Base-by-base conservation (phyloP, 176 grass and related monocot genomes). In the Zoysia pacifica region DNA sequence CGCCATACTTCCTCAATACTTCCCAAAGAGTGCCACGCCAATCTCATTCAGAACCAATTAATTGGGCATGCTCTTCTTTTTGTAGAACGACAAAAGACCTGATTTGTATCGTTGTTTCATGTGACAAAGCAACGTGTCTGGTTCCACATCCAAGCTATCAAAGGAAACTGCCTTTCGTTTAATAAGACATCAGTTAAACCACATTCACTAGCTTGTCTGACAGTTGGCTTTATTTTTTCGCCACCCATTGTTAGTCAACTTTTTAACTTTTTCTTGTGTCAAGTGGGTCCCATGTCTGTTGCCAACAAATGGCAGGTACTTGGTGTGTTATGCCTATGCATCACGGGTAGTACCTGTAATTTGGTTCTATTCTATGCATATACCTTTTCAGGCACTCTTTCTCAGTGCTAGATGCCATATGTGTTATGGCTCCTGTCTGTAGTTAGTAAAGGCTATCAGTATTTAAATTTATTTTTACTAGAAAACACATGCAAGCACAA, bases 141-240 rank as follows among this genome's bases (percentile, higher is more conserved):
- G 19, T 62, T 62, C 4, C 36, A 65, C 11, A 40, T 38, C 28
- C 5, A 66, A 35, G 58, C 19, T 66, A 41, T 16, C 11, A 66
- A 42, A 43, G 63, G 38, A 65, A 5, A 4, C 4, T 5, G 13
- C 12, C 68, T 37, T 79, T 79, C 28, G 67, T 79, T 79, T 72
- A n/a, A 40, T 38, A 62, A 46, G n/a, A 20, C 58, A 79, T 72
- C 42, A 28, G 45, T 79, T 84, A 28, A 28, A 40, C 37, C 40
- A 64, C 19, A 9, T 53, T 46, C 36, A 50, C 49, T 76, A 10
- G 49, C 56, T 38, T 42, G 67, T 42, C 64, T 15, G 73, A 65
- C 46, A 61, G 39, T 63, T 79, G 63, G 11, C 12, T 39, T 83
- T 83, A 11, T 69, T 79, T 79, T 68, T 11, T 67, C 8, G 8